Base-by-base conservation (phyloP, 306 rosid species). In the Acmispon strigosus region DNA sequence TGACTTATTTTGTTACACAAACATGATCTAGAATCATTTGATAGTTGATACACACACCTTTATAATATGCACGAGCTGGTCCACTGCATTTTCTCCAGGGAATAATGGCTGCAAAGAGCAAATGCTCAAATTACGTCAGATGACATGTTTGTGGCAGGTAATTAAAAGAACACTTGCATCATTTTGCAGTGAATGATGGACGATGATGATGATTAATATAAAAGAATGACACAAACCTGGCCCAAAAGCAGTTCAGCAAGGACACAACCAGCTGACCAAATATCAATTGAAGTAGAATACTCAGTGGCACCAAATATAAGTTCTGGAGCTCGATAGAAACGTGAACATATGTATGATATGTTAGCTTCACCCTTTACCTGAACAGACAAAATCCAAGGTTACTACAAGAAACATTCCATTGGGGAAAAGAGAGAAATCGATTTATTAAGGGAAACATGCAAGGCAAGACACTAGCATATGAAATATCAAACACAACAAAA, bases 261-360 rank as follows among this genome's bases (percentile, higher is more conserved):
- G 77, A 93, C 97, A 78, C 98, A 93, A 58, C 98, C 98, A 80
- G 95, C 98, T 41, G 98, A 94, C 98, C 97, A 94, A 78, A 94
- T 90, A 79, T 94, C 98, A 22, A 94, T 94, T 57, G 98, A 94
- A 45, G 97, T 90, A 52, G 94, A 84, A 77, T 94, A 94, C 82
- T 94, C 98, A 1, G 97, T 90, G 52, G 98, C 98, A 70, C 97
- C 98, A 81, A 94, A 93, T 66, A 90, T 93, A 70, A 93, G 92
- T 75, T 93, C 98, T 13, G 98, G 98, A 66, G 98, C 98, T 39
- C 98, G 89, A 82, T 94, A 90, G 84, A 87, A 88, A 27, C 97
- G 97, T 6, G 98, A 94, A 71, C 98, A 94, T 69, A 94, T 94
- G 84, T 94, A 90, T 51, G 97, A 83, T 81, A 94, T 91, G 67